A percentile compares a stretch with the other conserved stretches of the same genome.
phyloP scores from a whole-genome alignment of 257 asterid species.

The Thymus quinquecostatus region DNA sequence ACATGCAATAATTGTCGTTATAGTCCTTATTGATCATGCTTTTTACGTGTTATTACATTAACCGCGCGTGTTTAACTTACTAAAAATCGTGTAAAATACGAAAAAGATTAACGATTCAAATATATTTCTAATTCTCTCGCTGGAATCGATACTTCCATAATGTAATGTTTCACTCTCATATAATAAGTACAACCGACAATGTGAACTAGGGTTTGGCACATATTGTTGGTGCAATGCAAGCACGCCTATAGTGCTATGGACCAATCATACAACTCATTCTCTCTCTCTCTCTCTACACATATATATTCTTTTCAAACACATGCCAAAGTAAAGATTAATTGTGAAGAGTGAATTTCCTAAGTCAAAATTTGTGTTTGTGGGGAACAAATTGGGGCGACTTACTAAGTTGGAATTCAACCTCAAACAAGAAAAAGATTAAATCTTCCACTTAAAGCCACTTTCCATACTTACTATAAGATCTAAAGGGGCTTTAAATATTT shows the following conservation, averaged over 20 bases:
- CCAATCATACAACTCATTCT: slow-evolving; percentile 13
- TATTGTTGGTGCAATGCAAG: slow-evolving; percentile 16
- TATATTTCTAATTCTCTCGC: no score
- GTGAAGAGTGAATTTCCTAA: background rate
- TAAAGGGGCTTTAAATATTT: slow-evolving; percentile 41
- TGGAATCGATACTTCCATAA: no score
- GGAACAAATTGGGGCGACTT: slow-evolving; percentile 36
- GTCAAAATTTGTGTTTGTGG: slow-evolving; percentile 36
- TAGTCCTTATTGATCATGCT: no score
- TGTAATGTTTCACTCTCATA: no score
- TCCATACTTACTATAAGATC: slow-evolving; percentile 15
- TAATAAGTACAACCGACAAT: background rate
- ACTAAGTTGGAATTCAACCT: slow-evolving; percentile 40
- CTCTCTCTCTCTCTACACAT: no score
- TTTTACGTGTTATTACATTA: no score
- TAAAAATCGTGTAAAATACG: no score
- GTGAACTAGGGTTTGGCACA: slow-evolving; percentile 15
- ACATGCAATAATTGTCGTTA: no score
- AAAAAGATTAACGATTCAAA: no score
- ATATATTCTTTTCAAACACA: slow-evolving; percentile 22
- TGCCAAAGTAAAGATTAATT: slow-evolving; percentile 2
- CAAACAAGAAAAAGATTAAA: slow-evolving; percentile 21
- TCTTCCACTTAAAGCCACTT: slow-evolving; percentile 31
- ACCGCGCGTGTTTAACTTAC: no score
- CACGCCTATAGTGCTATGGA: slow-evolving; percentile 32